Percentiles rank a stretch among this genome's conserved stretches.
Evolutionary conservation across 2,329 filamentous ascomycete genomes (phyloP).

Genomic region (Fragosphaeria purpurea): DNA sequence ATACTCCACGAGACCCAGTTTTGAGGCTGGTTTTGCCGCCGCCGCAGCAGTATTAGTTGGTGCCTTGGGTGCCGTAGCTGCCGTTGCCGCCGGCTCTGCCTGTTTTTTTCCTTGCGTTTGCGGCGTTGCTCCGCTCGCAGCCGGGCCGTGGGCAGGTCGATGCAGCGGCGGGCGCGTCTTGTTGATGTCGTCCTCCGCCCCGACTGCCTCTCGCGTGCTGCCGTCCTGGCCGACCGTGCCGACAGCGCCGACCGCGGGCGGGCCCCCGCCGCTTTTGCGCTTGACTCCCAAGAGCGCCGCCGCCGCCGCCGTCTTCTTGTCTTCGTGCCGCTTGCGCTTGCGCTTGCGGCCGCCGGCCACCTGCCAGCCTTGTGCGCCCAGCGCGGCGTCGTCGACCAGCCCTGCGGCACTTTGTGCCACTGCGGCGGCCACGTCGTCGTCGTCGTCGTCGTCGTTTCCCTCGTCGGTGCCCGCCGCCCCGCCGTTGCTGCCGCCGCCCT

Average conservation of each 20-base stretch:
- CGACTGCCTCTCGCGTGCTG: constrained; percentile 16
- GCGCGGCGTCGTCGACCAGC: too few relatives aligned
- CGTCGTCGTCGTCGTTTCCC: constrained; percentile 2
- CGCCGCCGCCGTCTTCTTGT: constrained; percentile 6
- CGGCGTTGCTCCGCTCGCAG: too few relatives aligned
- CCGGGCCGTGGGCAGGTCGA: too few relatives aligned
- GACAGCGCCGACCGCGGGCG: neutral
- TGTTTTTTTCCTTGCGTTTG: neutral
- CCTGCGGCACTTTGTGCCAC: too few relatives aligned
- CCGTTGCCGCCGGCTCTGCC: neutral
- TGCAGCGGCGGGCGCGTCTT: too few relatives aligned
- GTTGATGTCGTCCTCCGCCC: neutral
- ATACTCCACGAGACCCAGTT: constrained; percentile 41
- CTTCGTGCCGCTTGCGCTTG: constrained; percentile 6
- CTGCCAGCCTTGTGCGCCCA: neutral
- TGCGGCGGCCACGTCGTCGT: neutral
- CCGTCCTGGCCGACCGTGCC: constrained; percentile 3
- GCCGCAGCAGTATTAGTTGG: neutral
- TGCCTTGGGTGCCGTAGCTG: neutral
- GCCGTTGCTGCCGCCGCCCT: constrained; percentile 2
- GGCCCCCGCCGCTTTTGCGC: constrained; percentile 6
- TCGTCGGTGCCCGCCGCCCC: constrained; percentile 5
- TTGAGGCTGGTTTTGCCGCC: constrained; percentile 15
- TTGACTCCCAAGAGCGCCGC: constrained; percentile 12
- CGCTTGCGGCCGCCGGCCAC: constrained; percentile 11